Evolutionary conservation across 2,329 filamentous ascomycete genomes (phyloP).

Genomic region (Hypoxylon sp.): DNA sequence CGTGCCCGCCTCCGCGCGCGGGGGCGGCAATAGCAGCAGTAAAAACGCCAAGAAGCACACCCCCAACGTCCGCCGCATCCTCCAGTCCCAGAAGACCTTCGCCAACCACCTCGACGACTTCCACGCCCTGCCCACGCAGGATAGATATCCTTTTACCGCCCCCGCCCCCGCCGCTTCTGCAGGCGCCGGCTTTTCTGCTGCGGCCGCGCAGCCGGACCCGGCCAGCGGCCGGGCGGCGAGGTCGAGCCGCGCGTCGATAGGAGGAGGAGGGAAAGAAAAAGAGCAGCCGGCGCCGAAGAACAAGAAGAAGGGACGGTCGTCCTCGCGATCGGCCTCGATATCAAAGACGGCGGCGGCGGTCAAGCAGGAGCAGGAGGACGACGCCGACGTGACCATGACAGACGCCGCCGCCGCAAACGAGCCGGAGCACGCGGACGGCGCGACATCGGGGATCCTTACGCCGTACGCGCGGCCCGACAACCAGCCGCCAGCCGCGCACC

Average conservation of each 20-base stretch:
- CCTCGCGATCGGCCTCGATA: slow-evolving; percentile 21
- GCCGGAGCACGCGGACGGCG: background rate
- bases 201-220: slow-evolving; percentile 36
- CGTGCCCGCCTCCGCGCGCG: slow-evolving; percentile 61
- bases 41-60: slow-evolving; percentile 63
- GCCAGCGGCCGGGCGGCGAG: background rate
- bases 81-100: slow-evolving; percentile 84
- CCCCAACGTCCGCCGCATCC: slow-evolving; percentile 75
- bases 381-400: slow-evolving; percentile 54
- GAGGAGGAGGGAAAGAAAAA: slow-evolving; percentile 1
- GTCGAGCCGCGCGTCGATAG: background rate
- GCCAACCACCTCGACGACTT: slow-evolving; percentile 84
- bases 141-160: slow-evolving; percentile 44
- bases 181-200: slow-evolving; percentile 43
- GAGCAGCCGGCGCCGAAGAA: background rate
- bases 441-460: slow-evolving; percentile 32
- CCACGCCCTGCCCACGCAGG: slow-evolving; percentile 65
- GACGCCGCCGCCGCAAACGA: slow-evolving; percentile 44
- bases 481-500: slow-evolving; percentile 52
- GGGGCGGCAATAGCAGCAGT: slow-evolving; percentile 18
- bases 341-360: slow-evolving; percentile 23
- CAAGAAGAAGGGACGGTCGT: slow-evolving; percentile 13
- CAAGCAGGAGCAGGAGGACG: slow-evolving; percentile 40
- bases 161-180: slow-evolving; percentile 38
- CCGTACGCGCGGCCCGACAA: slow-evolving; percentile 4